Base-by-base conservation (phyloP, 2,329 filamentous ascomycete genomes). In the Tolypocladium tropicale region DNA sequence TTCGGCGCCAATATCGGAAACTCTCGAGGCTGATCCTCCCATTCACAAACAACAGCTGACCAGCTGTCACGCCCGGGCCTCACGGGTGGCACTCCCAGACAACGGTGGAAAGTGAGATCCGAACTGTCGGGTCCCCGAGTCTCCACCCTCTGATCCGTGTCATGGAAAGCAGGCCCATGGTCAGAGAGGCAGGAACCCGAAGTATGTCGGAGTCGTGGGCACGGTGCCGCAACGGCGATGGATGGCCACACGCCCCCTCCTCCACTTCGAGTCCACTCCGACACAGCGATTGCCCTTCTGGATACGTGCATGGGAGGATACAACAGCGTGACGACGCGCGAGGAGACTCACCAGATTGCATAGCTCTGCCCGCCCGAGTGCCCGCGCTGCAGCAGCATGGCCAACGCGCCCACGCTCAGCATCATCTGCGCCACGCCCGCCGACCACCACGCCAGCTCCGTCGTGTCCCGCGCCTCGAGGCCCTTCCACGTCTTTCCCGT, bases 371-470 rank as follows among this genome's bases (percentile, higher is more conserved):
- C 78, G 3, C 77, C 75, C 21, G 76, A 77, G 61, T 79, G 76
- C 2, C 73, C 71, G 54, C 78, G 67, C 23, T 74, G 67, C 12
- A 76, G 53, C 43, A 80, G 64, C 72, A 77, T 76, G 25, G 70
- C 68, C 54, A 78, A 58, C 7, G 72, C 71, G 28, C 67, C 66
- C 2, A 68, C 67, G 55, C 74, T 77, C 46, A 71, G 65, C 11
- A 71, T 62, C 53, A 76, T 64, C 61, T 80, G 77, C 30, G 70
- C 69, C 18, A 75, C 62, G 36, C 74, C 72, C 1, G 76, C 76
- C 9, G 74, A 75, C 74, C 76, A 79, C 54, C 72, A 79, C 1
- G 74, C 72, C 62, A 79, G 60, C 65, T 81, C 78, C 2, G 77
- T 78, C 33, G 73, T 75, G 64, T 81, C 78, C 34, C 66, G 70